These are phyloP conservation scores for Colletotrichum spinosum DNA, from an alignment of 2,329 filamentous ascomycete genomes.

Conservation along the genomic window DNA sequence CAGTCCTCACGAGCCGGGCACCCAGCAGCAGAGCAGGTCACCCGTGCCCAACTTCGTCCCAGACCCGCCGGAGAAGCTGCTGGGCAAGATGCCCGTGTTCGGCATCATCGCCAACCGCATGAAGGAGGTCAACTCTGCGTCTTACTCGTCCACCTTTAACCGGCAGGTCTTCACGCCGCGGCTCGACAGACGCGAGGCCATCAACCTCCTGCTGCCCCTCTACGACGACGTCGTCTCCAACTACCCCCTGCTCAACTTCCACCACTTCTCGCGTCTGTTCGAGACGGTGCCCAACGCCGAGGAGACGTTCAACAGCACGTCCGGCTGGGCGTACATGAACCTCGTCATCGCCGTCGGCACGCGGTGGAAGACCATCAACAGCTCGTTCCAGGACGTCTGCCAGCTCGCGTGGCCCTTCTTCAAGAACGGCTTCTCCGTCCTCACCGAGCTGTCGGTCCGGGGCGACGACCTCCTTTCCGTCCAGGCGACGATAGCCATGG, in stretches of 20 bases:
- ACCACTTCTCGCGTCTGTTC: conserved; percentile 22
- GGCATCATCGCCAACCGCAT: conserved; percentile 22
- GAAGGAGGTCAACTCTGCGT: conserved; percentile 22
- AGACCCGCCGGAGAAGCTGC: conserved; percentile 3
- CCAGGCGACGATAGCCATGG: conserved; percentile 32
- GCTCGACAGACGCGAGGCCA: conserved; percentile 25
- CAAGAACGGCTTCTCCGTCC: conserved; percentile 30
- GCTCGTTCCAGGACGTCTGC: conserved; percentile 24
- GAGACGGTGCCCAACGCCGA: conserved; percentile 17
- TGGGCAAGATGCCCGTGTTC: conserved; percentile 27
- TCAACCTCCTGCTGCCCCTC: conserved; percentile 29
- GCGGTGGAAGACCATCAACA: conserved; percentile 29
- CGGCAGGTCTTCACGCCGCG: conserved; percentile 30
- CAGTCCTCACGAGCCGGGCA: neutral
- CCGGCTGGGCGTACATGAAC: conserved; percentile 35
- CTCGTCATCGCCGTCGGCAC: conserved; percentile 23
- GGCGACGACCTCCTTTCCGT: conserved; percentile 26
- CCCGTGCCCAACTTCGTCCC: neutral
- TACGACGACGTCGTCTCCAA: conserved; percentile 19
- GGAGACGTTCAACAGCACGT: conserved; percentile 26
- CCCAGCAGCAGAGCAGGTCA: neutral
- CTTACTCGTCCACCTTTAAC: conserved; percentile 34
- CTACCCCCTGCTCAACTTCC: conserved; percentile 33
- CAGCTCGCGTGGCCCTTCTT: conserved; percentile 34
- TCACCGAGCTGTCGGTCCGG: conserved; percentile 28